phyloP scores from a whole-genome alignment of 805 yeast genomes.

The Starmerella davenportii region DNA sequence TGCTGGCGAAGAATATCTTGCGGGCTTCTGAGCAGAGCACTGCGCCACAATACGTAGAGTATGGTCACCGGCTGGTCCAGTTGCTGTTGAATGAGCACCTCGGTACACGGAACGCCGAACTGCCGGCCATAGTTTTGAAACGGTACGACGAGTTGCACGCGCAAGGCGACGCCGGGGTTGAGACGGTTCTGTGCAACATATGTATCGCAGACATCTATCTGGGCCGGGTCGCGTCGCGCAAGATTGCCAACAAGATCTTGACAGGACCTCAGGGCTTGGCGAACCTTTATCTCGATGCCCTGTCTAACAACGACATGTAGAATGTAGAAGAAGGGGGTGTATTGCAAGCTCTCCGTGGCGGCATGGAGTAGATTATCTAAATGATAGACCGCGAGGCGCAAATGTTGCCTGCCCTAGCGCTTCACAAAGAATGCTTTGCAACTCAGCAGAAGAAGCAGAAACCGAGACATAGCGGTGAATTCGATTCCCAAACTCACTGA shows the following conservation, averaged over 20 bases:
- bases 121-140: conserved; percentile 6
- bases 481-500: no score
- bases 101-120: conserved; percentile 14
- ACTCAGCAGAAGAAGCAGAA: no score
- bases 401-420: no score
- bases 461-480: no score
- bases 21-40: no score
- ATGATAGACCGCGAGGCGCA: no score
- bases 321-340: no score
- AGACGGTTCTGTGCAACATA: conserved; percentile 1
- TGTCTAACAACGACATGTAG: conserved; percentile 2
- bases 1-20: no score
- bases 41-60: not conserved
- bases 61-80: conserved; percentile 8
- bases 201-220: conserved; percentile 9
- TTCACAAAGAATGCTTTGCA: no score
- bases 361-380: no score
- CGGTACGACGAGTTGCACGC: conserved; percentile 7
- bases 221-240: conserved; percentile 4
- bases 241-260: conserved; percentile 6
- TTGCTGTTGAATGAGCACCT: conserved; percentile 12
- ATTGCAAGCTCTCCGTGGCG: no score
- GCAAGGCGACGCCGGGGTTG: not conserved
- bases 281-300: conserved; percentile 10
- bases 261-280: conserved; percentile 11